A percentile compares a stretch with the other conserved stretches of the same genome.
These are phyloP conservation scores for Plantago major DNA, from an alignment of 257 asterid species.

Conservation along the genomic window DNA sequence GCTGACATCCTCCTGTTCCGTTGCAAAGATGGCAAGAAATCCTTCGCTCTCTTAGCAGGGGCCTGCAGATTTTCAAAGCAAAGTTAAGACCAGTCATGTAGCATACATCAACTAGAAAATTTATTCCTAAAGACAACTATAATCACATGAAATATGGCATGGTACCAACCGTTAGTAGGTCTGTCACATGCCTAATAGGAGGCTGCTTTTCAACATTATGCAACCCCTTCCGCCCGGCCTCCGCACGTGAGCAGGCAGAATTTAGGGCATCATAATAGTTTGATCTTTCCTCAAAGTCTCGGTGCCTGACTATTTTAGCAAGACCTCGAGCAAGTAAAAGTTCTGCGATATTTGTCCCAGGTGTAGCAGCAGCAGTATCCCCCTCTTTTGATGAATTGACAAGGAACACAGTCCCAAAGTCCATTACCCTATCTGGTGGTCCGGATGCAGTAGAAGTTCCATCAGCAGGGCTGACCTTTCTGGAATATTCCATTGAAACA, in stretches of 20 bases:
- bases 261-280: slow-evolving; percentile 83
- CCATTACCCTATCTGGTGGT: slow-evolving; percentile 71
- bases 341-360: slow-evolving; percentile 77
- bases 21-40: slow-evolving; percentile 87
- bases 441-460: slow-evolving; percentile 53
- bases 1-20: slow-evolving; percentile 90
- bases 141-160: slow-evolving; percentile 5
- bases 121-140: background rate
- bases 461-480: slow-evolving; percentile 70
- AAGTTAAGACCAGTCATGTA: slow-evolving; percentile 1
- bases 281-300: slow-evolving; percentile 98
- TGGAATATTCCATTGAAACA: slow-evolving; percentile 94
- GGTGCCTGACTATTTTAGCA: slow-evolving; percentile 89
- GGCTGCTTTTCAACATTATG: slow-evolving; percentile 80
- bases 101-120: slow-evolving; percentile 6
- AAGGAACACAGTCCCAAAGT: slow-evolving; percentile 91
- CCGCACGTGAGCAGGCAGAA: slow-evolving; percentile 88
- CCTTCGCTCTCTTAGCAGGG: slow-evolving; percentile 74
- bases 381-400: slow-evolving; percentile 60
- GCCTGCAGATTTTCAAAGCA: slow-evolving; percentile 40
- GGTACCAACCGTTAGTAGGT: slow-evolving; percentile 68
- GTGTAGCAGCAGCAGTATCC: slow-evolving; percentile 48
- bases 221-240: slow-evolving; percentile 77
- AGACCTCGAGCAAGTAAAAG: slow-evolving; percentile 86
- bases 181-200: slow-evolving; percentile 80